A percentile compares a stretch with the other conserved stretches of the same genome.
Evolutionary conservation across 495 filamentous ascomycete genomes (phyloP).

Genomic region (Saxophila tyrrhenica): DNA sequence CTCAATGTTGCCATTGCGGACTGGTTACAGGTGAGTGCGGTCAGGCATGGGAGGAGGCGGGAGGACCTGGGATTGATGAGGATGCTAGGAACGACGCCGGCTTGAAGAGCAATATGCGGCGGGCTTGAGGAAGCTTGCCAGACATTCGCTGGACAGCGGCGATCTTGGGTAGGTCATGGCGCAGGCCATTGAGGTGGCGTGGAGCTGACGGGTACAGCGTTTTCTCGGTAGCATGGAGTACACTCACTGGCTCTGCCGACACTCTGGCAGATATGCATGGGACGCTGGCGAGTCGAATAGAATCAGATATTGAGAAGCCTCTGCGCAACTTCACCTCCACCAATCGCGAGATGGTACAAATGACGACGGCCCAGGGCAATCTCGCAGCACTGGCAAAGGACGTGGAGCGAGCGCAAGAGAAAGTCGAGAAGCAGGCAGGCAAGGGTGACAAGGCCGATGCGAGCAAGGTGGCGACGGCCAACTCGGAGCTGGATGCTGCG

Average conservation of each 20-base stretch:
- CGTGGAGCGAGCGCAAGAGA: conserved; percentile 73
- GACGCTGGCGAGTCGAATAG: conserved; percentile 70
- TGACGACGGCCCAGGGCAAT: conserved; percentile 74
- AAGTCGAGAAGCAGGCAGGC: conserved; percentile 70
- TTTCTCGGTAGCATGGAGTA: conserved; percentile 87
- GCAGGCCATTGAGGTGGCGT: background rate
- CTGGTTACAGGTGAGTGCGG: conserved; percentile 74
- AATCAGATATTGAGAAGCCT: conserved; percentile 80
- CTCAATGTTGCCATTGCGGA: conserved; percentile 90
- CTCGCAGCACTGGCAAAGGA: conserved; percentile 70
- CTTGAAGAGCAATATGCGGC: conserved; percentile 86
- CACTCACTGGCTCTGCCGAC: conserved; percentile 70
- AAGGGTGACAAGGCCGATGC: conserved; percentile 69
- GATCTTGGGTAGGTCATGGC: conserved; percentile 17
- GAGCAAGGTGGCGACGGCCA: conserved; percentile 69
- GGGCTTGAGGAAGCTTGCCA: conserved; percentile 68
- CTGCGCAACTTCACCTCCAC: conserved; percentile 59
- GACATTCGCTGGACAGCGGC: conserved; percentile 35
- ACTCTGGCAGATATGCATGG: conserved; percentile 75
- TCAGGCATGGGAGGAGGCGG: conserved; percentile 4
- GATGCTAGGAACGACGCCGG: conserved; percentile 69
- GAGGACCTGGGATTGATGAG: background rate
- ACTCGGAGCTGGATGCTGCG: conserved; percentile 62
- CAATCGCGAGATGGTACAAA: conserved; percentile 73
- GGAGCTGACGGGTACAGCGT: conserved; percentile 60